Evolutionary conservation across 345 rosid species (phyloP), one percentile per base, ranked within the genome.

Genomic region (Brassica carinata): DNA sequence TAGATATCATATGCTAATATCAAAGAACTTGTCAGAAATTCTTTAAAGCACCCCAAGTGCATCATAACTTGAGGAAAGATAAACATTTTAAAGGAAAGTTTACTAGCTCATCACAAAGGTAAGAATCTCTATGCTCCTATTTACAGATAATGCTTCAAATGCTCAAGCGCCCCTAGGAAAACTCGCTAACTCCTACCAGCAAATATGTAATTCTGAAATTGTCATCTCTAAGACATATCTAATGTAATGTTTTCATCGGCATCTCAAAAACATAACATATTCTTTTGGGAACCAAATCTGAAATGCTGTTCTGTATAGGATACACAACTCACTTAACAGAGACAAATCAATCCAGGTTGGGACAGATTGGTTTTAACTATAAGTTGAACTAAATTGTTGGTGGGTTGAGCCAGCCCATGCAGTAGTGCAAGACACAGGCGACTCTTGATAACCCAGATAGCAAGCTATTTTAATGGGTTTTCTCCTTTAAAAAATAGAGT

Each of bases 381-480:
- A 14, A 5, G 17, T 53, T 53, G 17, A 15, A 53, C 58, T n/a
- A 3, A 4, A 15, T 53, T n/a, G 17, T n/a, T 69, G 76, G 71
- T 9, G 77, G 77, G 82, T 8, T 67, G 69, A 67, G 79, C 83
- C 79, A 5, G 75, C 67, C 83, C 75, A 7, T 62, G 79, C 76
- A 70, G 1, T 76, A 81, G 83, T 81, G 83, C 80, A 81, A 76
- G 40, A 61, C 77, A 81, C 30, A 34, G 57, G 13, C 77, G 27
- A 81, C 83, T 81, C 80, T 7, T 0, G 5, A 40, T 75, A 23
- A 43, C 69, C 63, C 63, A 76, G 69, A 75, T 31, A 81, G 77
- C 83, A 81, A 81, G 80, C 83, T 81, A 76, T 14, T 64, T 71
- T 75, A 1, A 0, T 31, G 72, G 63, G 17, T 55, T 0, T 40